Percentiles rank a stretch among this genome's conserved stretches.
Evolutionary conservation across 768 basidiomycete species (phyloP).

Genomic region (Tephrocybe sp.): DNA sequence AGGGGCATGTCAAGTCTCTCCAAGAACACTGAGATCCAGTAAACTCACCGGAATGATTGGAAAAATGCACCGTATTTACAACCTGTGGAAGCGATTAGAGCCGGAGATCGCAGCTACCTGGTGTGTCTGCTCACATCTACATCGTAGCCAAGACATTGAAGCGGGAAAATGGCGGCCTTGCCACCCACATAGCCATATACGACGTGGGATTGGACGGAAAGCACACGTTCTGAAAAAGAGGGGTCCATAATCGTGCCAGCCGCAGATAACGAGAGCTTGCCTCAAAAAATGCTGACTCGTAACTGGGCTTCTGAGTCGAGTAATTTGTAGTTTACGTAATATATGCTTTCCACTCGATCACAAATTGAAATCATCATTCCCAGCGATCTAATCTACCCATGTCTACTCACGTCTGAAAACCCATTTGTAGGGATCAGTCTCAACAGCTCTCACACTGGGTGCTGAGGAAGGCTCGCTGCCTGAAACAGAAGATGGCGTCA

Average conservation of each 20-base stretch:
- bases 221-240: conserved; percentile 49
- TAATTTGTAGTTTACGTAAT: conserved; percentile 11
- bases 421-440: conserved; percentile 38
- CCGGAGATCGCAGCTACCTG: conserved; percentile 8
- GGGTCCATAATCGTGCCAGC: conserved; percentile 7
- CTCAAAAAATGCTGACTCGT: conserved; percentile 11
- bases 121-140: conserved; percentile 73
- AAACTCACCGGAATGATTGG: conserved; percentile 83
- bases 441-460: conserved; percentile 24
- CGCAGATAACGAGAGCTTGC: conserved; percentile 5
- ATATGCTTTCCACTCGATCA: background rate
- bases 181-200: conserved; percentile 92
- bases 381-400: background rate
- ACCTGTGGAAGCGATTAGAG: conserved; percentile 43
- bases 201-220: conserved; percentile 94
- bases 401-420: conserved; percentile 29
- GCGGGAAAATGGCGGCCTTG: conserved; percentile 75
- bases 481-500: background rate
- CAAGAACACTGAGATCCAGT: background rate
- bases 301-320: background rate
- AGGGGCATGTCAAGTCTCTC: background rate
- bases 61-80: conserved; percentile 92
- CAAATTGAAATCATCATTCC: conserved; percentile 1
- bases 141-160: conserved; percentile 89
- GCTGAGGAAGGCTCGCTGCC: conserved; percentile 12